Conservation (phyloP, 192 early-diverging fungal genomes). For the Coemansia sp. region DNA sequence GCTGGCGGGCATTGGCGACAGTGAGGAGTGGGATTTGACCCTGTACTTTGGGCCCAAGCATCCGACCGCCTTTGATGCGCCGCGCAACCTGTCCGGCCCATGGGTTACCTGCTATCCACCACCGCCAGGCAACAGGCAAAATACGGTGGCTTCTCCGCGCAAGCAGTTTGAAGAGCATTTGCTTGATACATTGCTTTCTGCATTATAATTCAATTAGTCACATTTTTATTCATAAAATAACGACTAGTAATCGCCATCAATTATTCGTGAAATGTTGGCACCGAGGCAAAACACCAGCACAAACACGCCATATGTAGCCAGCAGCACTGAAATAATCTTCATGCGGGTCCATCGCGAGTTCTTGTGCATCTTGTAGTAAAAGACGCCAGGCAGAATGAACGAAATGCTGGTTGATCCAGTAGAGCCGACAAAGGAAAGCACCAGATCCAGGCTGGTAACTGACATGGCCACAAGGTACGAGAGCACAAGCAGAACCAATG, state of each 20-base stretch:
- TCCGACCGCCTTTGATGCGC: constrained; percentile 22
- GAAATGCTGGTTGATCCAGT: constrained; percentile 95
- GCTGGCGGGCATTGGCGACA: background rate
- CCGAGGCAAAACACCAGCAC: constrained; percentile 82
- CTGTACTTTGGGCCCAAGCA: constrained; percentile 51
- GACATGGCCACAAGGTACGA: constrained; percentile 75
- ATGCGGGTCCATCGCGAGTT: constrained; percentile 59
- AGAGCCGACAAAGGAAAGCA: constrained; percentile 91
- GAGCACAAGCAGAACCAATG: constrained; percentile 61
- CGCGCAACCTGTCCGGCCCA: constrained; percentile 10
- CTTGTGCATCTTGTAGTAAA: constrained; percentile 85
- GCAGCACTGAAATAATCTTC: constrained; percentile 62
- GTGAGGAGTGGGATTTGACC: constrained; percentile 18
- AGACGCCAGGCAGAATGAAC: constrained; percentile 91
- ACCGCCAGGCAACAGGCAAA: background rate
- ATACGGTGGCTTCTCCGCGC: background rate
- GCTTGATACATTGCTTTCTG: constrained; percentile 11
- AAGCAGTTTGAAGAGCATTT: constrained; percentile 36
- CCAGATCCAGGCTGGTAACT: constrained; percentile 76
- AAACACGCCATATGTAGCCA: constrained; percentile 67
- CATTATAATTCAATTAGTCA: constrained; percentile 17
- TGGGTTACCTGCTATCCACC: constrained; percentile 43
- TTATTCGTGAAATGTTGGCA: constrained; percentile 57
- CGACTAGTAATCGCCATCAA: constrained; percentile 25
- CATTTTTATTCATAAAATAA: background rate